Base-by-base conservation (phyloP, 176 grass and related monocot genomes). In the Lolium rigidum region DNA sequence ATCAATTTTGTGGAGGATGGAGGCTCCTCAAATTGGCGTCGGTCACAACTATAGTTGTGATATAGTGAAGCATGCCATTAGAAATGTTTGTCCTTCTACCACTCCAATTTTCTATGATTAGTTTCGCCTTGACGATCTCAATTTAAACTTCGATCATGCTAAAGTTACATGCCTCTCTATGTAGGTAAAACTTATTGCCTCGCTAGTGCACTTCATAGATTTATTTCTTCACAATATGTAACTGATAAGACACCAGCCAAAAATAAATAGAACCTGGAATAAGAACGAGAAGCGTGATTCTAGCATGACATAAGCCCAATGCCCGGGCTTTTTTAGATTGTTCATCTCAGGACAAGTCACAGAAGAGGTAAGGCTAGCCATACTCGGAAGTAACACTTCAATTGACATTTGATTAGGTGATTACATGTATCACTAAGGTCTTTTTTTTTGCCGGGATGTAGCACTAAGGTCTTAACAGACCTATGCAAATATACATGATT, bases 1-100 rank as follows among this genome's bases (percentile, higher is more conserved):
- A 15, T 98, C 96, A 26, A 89, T 98, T 85, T 62, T 94, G 56
- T 98, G 96, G 96, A 95, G 76, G 77, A 91, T 95, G 83, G 10
- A 90, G 44, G 59, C 86, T 70, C 96, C 96, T 80, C 28, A 89
- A 59, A 81, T 98, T 82, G 48, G 86, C 83, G 83, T 10, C 12
- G 62, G 1, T 74, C 56, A 17, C 12, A 7, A 18, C 0, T 25
- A 78, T 18, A 52, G 2, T 4, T 61, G 61, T n/a, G 20, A 76
- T 59, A 82, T 76, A 10, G 18, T 11, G n/a, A 47, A 76, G 35
- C 78, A 55, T 82, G 0, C 43, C 13, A 57, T 65, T 80, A 21
- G 3, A 17, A 68, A 83, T 5, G 2, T 0, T 13, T 64, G 2
- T 58, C 14, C 21, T 37, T 77, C 39, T 13, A 13, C 17, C 24